Conservation (phyloP, 805 yeast species). For the Metschnikowia peoriensis region DNA sequence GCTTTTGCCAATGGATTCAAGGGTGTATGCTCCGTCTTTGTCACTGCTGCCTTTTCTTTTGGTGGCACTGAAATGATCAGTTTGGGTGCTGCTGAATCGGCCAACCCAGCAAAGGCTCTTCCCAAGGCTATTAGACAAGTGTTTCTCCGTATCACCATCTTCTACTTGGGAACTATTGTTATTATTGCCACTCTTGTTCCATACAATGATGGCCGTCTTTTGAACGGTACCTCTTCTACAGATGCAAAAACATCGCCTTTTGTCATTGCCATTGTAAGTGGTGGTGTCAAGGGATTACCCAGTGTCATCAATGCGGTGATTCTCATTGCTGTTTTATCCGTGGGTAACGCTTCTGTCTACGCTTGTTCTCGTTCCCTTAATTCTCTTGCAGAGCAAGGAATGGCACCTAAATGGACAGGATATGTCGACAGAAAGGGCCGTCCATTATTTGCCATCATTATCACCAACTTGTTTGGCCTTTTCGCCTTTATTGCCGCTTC, state of each 20-base stretch:
- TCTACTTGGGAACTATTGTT: constrained; percentile 40
- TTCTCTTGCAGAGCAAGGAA: constrained; percentile 40
- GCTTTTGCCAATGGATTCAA: constrained; percentile 37
- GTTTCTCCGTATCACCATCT: constrained; percentile 40
- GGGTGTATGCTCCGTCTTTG: constrained; percentile 39
- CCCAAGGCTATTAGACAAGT: constrained; percentile 45
- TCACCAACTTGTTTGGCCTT: constrained; percentile 34
- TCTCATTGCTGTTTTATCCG: constrained; percentile 38
- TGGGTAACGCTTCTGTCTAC: constrained; percentile 43
- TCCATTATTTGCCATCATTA: constrained; percentile 37
- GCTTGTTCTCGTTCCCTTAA: constrained; percentile 42
- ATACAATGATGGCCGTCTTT: constrained; percentile 21
- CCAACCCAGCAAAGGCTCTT: constrained; percentile 37
- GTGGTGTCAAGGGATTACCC: constrained; percentile 41
- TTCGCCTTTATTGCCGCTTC: constrained; percentile 43
- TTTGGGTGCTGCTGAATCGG: constrained; percentile 37
- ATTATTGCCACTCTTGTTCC: constrained; percentile 43
- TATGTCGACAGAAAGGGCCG: constrained; percentile 42
- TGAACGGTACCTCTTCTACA: constrained; percentile 24
- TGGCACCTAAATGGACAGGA: constrained; percentile 35
- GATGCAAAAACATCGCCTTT: constrained; percentile 42
- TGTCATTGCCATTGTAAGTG: constrained; percentile 41
- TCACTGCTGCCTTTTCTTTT: constrained; percentile 42
- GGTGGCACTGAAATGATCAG: constrained; percentile 45
- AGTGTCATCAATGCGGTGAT: constrained; percentile 43